These are phyloP conservation scores for Allium fistulosum DNA, from an alignment of 106 monocot species.

Conservation along the genomic window DNA sequence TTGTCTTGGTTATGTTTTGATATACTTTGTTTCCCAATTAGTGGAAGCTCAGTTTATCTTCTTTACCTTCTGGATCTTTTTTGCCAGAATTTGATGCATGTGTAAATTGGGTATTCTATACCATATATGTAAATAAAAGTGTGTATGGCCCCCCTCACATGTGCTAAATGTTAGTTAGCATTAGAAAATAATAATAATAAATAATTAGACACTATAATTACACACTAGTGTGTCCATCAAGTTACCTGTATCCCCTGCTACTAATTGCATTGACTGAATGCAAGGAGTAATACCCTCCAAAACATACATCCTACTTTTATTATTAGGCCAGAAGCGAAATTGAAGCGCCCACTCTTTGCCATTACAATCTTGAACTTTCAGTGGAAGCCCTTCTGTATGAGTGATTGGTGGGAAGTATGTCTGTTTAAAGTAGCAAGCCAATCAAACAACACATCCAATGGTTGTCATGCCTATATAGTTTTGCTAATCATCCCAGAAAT, in stretches of 20 bases:
- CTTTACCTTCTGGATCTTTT: not conserved
- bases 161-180: not conserved
- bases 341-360: conserved; percentile 96
- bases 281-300: conserved; percentile 98
- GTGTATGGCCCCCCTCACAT: not conserved
- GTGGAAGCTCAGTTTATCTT: too few species aligned
- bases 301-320: conserved; percentile 99
- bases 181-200: not conserved
- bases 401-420: conserved; percentile 92
- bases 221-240: not conserved
- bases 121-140: not conserved
- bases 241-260: conserved; percentile 95
- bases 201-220: not conserved
- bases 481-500: too few species aligned
- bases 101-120: not conserved
- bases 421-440: conserved; percentile 26
- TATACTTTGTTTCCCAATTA: too few species aligned
- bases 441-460: not conserved
- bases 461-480: too few species aligned
- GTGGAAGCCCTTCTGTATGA: conserved; percentile 91
- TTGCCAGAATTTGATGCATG: not conserved
- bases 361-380: conserved; percentile 88
- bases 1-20: too few species aligned
- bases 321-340: conserved; percentile 99
- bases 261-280: conserved; percentile 98